phyloP scores from a whole-genome alignment of 306 rosid genomes.

The Acacia acuminata region DNA sequence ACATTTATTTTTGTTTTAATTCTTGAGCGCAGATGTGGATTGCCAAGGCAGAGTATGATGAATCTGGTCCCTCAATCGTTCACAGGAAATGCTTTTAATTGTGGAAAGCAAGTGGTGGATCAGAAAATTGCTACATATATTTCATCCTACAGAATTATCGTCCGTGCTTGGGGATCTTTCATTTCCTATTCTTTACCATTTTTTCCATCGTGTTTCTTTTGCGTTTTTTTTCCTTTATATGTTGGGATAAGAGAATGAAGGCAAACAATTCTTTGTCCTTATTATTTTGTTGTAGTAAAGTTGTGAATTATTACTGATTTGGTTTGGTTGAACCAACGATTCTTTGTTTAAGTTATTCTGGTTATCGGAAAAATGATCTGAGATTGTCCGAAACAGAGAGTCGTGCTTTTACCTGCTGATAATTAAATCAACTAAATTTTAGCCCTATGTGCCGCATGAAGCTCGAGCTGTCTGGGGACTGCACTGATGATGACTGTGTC shows the following conservation, averaged over 20 bases:
- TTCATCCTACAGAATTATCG: conserved; percentile 53
- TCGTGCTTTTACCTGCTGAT: not conserved
- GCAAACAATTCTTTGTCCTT: conserved; percentile 44
- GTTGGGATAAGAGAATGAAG: conserved; percentile 77
- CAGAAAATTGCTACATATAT: conserved; percentile 49
- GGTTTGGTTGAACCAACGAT: conserved; percentile 67
- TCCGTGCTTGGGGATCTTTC: conserved; percentile 64
- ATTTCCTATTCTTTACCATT: conserved; percentile 45
- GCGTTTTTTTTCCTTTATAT: conserved; percentile 53
- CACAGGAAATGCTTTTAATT: conserved; percentile 98
- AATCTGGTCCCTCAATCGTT: conserved; percentile 95
- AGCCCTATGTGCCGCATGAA: not conserved
- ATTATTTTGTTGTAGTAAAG: conserved; percentile 48
- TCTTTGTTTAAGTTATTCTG: conserved; percentile 36
- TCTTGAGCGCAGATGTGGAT: conserved; percentile 85
- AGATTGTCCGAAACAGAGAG: not conserved
- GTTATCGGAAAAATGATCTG: not conserved
- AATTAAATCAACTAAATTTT: not conserved
- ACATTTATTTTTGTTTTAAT: not conserved
- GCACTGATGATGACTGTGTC: not conserved
- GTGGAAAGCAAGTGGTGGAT: conserved; percentile 44
- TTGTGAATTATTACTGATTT: conserved; percentile 58
- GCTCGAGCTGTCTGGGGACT: not conserved
- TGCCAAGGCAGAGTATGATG: conserved; percentile 92
- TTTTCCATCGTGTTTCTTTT: conserved; percentile 54